Evolutionary conservation across 345 rosid species (phyloP), one percentile per base, ranked within the genome.

Genomic region (Carallia brachiata): DNA sequence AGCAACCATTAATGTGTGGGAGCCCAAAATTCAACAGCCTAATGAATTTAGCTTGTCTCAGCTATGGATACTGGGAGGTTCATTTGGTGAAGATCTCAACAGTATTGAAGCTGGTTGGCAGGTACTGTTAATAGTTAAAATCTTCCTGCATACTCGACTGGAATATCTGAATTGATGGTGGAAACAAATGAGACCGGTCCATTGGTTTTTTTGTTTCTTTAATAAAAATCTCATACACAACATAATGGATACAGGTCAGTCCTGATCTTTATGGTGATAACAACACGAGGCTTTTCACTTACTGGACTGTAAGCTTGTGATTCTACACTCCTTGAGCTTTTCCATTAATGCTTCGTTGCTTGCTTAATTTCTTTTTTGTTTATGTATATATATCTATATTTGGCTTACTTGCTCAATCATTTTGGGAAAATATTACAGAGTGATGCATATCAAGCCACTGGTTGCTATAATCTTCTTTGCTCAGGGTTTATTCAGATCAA

Each of bases 1-100:
- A 47, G 97, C 97, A 18, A 91, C 97, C 74, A 88, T 94, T 2
- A 94, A 94, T 66, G 98, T 91, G 1, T 94, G 98, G 98, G 88
- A 87, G 77, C 97, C 97, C 47, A 86, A 79, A 80, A 90, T 88
- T 58, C 95, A 94, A 61, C 65, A 74, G 60, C 53, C 72, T 4
- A 67, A 72, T 32, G 81, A 78, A 36, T 78, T 78, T 76, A 78
- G 81, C 77, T 73, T 78, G 70, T 73, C 81, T 50, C 74, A 78
- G 65, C 60, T 78, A 36, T 78, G 81, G 81, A 65, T 78, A 73
- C 36, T 72, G 6, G 69, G 71, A 13, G 81, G 81, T 27, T 36
- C 71, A 16, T 73, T 68, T 69, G 77, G 68, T 34, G 28, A 68
- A 63, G 77, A 73, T 66, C 77, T 78, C 28, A 73, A 78, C 40